A percentile compares a stretch with the other conserved stretches of the same genome.
These are phyloP conservation scores for Tetraselmis chui DNA, from an alignment of 139 green algal genomes.

Conservation along the genomic window DNA sequence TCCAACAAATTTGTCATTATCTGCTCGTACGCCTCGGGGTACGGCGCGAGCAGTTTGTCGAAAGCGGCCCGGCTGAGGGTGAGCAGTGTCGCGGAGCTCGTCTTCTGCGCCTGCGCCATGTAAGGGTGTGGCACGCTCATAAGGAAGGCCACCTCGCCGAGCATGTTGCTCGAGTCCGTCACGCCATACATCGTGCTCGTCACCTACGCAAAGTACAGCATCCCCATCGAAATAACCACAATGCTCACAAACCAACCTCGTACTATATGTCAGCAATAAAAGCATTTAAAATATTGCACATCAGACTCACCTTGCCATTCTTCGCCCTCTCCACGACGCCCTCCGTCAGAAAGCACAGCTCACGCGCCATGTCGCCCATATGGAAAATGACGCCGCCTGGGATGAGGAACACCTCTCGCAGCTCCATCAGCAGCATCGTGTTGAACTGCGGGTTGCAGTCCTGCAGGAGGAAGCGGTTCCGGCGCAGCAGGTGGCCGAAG, in stretches of 20 bases:
- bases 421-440: slow-evolving; percentile 19
- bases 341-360: slow-evolving; percentile 26
- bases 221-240: too few relatives aligned
- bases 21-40: slow-evolving; percentile 33
- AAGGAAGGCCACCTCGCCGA: slow-evolving; percentile 30
- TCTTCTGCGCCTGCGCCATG: slow-evolving; percentile 6
- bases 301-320: neutral
- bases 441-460: slow-evolving; percentile 26
- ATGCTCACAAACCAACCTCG: too few relatives aligned
- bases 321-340: slow-evolving; percentile 22
- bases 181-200: neutral
- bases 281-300: too few relatives aligned
- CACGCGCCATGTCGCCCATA: slow-evolving; percentile 26
- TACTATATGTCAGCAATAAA: too few relatives aligned
- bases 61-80: slow-evolving; percentile 23
- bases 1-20: slow-evolving; percentile 28
- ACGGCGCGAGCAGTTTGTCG: slow-evolving; percentile 23
- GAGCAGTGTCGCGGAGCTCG: slow-evolving; percentile 26
- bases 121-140: slow-evolving; percentile 29
- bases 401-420: slow-evolving; percentile 33
- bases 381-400: slow-evolving; percentile 22
- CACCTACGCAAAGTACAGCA: too few relatives aligned
- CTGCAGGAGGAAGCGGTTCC: slow-evolving; percentile 25
- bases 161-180: neutral
- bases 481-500: slow-evolving; percentile 20